Evolutionary conservation across 2,329 filamentous ascomycete species (phyloP), one percentile per base, ranked within the genome.

Genomic region (Knufia fluminis): DNA sequence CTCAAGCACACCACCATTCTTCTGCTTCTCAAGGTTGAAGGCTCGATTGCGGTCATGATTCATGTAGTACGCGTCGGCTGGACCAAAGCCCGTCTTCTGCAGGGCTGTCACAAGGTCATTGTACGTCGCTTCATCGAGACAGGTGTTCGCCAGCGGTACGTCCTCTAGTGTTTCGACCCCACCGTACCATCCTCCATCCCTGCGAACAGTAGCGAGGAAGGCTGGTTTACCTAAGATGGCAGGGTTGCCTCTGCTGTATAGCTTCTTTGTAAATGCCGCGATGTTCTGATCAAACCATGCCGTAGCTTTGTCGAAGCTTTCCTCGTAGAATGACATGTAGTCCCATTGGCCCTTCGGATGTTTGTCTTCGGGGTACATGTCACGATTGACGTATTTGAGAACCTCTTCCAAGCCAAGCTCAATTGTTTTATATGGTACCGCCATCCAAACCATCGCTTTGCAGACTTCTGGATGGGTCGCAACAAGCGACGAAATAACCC

Each of bases 331-430:
- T 2, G 35, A 26, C 31, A 43, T 38, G 26, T 56, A 51, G 17
- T 51, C 47, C 54, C 54, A 56, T 33, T 56, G 54, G 1, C 49
- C 54, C 22, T 54, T 42, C 3, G 54, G 54, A 40, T 65, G 72
- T 52, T 73, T 46, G 24, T 68, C 66, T 14, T 59, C 62, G 0
- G 73, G 72, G 53, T 75, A 75, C 8, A 72, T 45, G 0, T 70
- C 65, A 8, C 72, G 66, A 55, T 75, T 67, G 4, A 71, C 58
- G 2, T 62, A 49, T 2, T 62, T 59, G 10, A 70, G 43, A 8
- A 68, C 46, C 7, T 61, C 55, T 0, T 68, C 60, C 19, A 71
- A 56, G 2, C 72, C 72, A 3, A 64, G 53, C 51, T 73, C 72
- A 20, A 73, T 32, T 0, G 60, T 60, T 1, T 60, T 60, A 49